Evolutionary conservation across 2,329 filamentous ascomycete species (phyloP), one percentile per base, ranked within the genome.

Genomic region (Colletotrichum higginsianum): DNA sequence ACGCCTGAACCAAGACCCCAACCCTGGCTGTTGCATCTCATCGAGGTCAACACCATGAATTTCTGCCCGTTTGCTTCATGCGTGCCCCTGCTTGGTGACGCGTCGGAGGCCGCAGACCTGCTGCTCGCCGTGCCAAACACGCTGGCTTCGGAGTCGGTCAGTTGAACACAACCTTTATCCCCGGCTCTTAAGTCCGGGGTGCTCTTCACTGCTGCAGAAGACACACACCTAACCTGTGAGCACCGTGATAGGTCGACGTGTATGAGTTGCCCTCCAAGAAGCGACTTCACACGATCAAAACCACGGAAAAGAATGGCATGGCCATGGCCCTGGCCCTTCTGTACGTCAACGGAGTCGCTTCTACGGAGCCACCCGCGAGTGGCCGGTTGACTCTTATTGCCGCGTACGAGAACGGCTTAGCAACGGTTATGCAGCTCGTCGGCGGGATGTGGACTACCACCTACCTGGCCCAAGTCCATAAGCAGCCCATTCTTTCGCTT

Each of bases 31-130:
- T 81, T 98, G 26, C 90, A 98, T 81, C 88, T 93, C 4, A 84
- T 99, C 6, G 87, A 93, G 6, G 94, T 98, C 53, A 98, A 98
- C 78, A 94, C 96, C 1, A 89, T 98, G 84, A 99, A 98, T 79
- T 99, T 98, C 80, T 99, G 96, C 79, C 88, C 93, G 2, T 98
- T 98, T 80, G 87, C 92, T 2, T 86, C 88, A 73, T 92, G 91
- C 78, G 71, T n/a, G 30, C 60, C 70, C 12, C 44, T 26, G 44
- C 12, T 47, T 18, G 47, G 46, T 26, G 56, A 66, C 44, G 46
- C 55, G 13, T 57, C 62, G 38, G 65, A 53, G 4, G 44, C 57
- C 11, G 21, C 44, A 23, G 35, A 23, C 35, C 47, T 94, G 6
- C 82, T 97, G 6, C 80, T 98, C 60, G 95, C 94, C 0, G 93